These are phyloP conservation scores for Corylus heterophylla DNA, from an alignment of 306 rosid genomes.

Conservation along the genomic window DNA sequence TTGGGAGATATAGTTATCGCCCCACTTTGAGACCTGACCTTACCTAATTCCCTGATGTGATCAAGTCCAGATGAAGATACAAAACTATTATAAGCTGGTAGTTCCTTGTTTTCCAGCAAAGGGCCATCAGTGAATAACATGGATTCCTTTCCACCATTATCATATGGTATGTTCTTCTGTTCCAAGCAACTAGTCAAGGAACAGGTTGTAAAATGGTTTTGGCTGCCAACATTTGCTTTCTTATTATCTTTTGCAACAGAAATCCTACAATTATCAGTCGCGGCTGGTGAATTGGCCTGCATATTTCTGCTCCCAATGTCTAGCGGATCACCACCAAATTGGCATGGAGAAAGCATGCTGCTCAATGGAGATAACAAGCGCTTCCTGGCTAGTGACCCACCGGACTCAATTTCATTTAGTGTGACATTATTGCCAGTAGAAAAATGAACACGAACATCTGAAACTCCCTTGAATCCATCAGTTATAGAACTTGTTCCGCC, in stretches of 20 bases:
- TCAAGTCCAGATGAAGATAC: slow-evolving; percentile 41
- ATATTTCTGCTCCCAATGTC: slow-evolving; percentile 61
- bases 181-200: slow-evolving; percentile 56
- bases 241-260: slow-evolving; percentile 60
- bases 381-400: slow-evolving; percentile 74
- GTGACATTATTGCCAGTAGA: slow-evolving; percentile 30
- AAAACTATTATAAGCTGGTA: slow-evolving; percentile 29
- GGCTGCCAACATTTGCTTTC: slow-evolving; percentile 86
- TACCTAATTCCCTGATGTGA: slow-evolving; percentile 40
- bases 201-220: slow-evolving; percentile 41
- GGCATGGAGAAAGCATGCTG: slow-evolving; percentile 70
- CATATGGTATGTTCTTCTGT: slow-evolving; percentile 33
- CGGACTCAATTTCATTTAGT: slow-evolving; percentile 43
- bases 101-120: slow-evolving; percentile 44
- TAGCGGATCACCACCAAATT: slow-evolving; percentile 65
- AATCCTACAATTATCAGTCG: slow-evolving; percentile 35
- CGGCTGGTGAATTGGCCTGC: slow-evolving; percentile 28
- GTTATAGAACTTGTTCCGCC: slow-evolving; percentile 44
- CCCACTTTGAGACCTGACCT: slow-evolving; percentile 38
- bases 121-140: slow-evolving; percentile 53
- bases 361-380: slow-evolving; percentile 80
- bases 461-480: slow-evolving; percentile 40
- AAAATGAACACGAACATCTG: slow-evolving; percentile 40
- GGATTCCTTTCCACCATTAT: slow-evolving; percentile 30
- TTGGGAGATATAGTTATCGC: slow-evolving; percentile 43